Evolutionary conservation across 768 basidiomycete genomes (phyloP).

Genomic region (Termitomyces sp.): DNA sequence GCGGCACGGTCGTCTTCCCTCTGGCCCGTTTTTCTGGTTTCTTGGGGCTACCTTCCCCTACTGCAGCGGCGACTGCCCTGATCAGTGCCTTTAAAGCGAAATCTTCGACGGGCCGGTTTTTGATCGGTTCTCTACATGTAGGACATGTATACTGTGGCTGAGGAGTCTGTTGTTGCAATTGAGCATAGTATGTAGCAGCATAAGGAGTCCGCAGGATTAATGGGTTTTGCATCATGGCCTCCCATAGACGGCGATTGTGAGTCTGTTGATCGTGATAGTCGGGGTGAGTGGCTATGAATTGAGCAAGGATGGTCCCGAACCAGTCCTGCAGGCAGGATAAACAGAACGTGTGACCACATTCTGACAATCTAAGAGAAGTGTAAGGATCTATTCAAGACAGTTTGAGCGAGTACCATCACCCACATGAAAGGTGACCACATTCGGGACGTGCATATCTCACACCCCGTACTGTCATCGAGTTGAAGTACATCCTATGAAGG

Average conservation of each 20-base stretch:
- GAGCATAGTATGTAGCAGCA: slow-evolving; percentile 21
- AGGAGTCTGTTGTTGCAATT: slow-evolving; percentile 22
- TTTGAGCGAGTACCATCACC: slow-evolving; percentile 18
- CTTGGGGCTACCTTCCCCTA: slow-evolving; percentile 45
- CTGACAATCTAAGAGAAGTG: slow-evolving; percentile 41
- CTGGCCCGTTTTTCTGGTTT: slow-evolving; percentile 15
- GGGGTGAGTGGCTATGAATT: slow-evolving; percentile 47
- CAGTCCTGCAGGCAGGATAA: slow-evolving; percentile 55
- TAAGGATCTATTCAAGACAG: neutral
- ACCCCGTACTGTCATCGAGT: slow-evolving; percentile 52
- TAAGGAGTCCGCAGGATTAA: slow-evolving; percentile 23
- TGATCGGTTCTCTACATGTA: slow-evolving; percentile 52
- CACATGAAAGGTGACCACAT: slow-evolving; percentile 71
- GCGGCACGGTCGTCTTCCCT: slow-evolving; percentile 18
- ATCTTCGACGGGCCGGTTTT: slow-evolving; percentile 51
- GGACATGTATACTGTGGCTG: slow-evolving; percentile 65
- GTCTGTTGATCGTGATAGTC: slow-evolving; percentile 31
- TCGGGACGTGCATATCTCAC: slow-evolving; percentile 59
- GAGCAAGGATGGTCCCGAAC: slow-evolving; percentile 44
- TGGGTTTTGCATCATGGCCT: slow-evolving; percentile 19
- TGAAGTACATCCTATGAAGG: slow-evolving; percentile 32
- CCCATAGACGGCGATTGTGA: slow-evolving; percentile 12
- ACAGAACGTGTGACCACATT: slow-evolving; percentile 74
- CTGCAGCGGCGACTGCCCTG: slow-evolving; percentile 41
- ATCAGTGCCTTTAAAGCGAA: slow-evolving; percentile 60